These are phyloP conservation scores for Epichloe amarillans DNA, from an alignment of 2,329 filamentous ascomycete species.

Conservation along the genomic window DNA sequence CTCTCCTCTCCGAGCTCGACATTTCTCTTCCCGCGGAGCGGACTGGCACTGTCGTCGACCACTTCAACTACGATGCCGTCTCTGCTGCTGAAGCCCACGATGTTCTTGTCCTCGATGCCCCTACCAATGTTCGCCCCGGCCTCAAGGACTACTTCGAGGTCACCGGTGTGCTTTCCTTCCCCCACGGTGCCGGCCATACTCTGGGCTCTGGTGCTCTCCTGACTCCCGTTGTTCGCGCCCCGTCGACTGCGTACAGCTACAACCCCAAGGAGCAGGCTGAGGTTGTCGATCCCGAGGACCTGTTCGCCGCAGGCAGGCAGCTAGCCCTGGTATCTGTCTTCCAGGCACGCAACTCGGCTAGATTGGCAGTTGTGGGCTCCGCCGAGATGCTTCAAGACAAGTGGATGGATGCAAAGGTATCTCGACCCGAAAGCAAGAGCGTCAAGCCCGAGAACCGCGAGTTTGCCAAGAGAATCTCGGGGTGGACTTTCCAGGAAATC, in stretches of 20 bases:
- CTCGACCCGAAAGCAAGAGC: slow-evolving; percentile 39
- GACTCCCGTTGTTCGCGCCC: slow-evolving; percentile 69
- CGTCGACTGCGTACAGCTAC: slow-evolving; percentile 81
- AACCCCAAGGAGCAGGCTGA: slow-evolving; percentile 76
- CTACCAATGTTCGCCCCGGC: slow-evolving; percentile 50
- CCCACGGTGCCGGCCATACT: slow-evolving; percentile 60
- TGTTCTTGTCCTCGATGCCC: slow-evolving; percentile 65
- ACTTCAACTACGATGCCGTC: slow-evolving; percentile 79
- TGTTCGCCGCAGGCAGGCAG: slow-evolving; percentile 75
- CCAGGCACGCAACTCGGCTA: slow-evolving; percentile 87
- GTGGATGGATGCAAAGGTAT: slow-evolving; percentile 76
- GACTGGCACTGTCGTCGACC: slow-evolving; percentile 76
- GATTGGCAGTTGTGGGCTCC: slow-evolving; percentile 73
- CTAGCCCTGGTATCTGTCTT: slow-evolving; percentile 71
- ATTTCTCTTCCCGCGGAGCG: slow-evolving; percentile 78
- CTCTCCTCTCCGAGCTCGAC: slow-evolving; percentile 76
- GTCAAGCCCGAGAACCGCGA: slow-evolving; percentile 64
- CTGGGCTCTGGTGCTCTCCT: slow-evolving; percentile 69
- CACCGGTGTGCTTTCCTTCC: slow-evolving; percentile 59
- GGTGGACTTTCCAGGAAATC: slow-evolving; percentile 92
- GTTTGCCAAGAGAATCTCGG: slow-evolving; percentile 73
- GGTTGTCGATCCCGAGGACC: slow-evolving; percentile 53
- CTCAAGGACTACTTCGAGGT: slow-evolving; percentile 63
- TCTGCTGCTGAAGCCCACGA: slow-evolving; percentile 77
- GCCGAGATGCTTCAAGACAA: slow-evolving; percentile 76